Percentiles rank a stretch among this genome's conserved stretches.
Evolutionary conservation across 2,329 filamentous ascomycete species (phyloP).

Genomic region (Xylariales sp.): DNA sequence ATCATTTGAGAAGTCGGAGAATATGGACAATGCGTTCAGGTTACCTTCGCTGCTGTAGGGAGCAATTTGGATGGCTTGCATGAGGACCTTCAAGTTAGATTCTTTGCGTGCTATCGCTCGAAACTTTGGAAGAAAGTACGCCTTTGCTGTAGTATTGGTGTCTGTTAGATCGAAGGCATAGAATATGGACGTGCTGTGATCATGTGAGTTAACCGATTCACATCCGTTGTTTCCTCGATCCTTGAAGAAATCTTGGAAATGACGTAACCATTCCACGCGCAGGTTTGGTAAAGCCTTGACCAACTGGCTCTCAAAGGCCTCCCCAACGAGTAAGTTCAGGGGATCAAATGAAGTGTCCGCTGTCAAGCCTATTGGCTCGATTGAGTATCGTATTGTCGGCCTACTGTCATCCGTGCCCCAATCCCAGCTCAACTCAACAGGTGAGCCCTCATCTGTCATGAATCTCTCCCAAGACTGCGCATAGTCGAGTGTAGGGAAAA

Average conservation of each 20-base stretch:
- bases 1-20: conserved; percentile 24
- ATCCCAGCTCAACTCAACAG: conserved; percentile 35
- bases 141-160: conserved; percentile 18
- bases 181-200: conserved; percentile 29
- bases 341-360: conserved; percentile 26
- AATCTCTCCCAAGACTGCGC: conserved; percentile 23
- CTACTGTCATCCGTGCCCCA: conserved; percentile 14
- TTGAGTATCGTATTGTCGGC: conserved; percentile 30
- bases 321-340: conserved; percentile 6
- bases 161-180: conserved; percentile 32
- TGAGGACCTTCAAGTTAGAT: conserved; percentile 21
- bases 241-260: conserved; percentile 10
- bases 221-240: no score
- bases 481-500: no score
- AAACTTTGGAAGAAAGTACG: conserved; percentile 30
- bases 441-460: conserved; percentile 30
- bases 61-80: conserved; percentile 3
- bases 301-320: no score
- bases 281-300: not conserved
- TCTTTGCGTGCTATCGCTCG: not conserved
- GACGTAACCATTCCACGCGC: conserved; percentile 13
- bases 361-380: conserved; percentile 25
- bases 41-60: conserved; percentile 13
- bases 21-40: conserved; percentile 11
- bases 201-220: not conserved